phyloP scores from a whole-genome alignment of 371 early-diverging fungal genomes.

The Rhizomucor pusillus region DNA sequence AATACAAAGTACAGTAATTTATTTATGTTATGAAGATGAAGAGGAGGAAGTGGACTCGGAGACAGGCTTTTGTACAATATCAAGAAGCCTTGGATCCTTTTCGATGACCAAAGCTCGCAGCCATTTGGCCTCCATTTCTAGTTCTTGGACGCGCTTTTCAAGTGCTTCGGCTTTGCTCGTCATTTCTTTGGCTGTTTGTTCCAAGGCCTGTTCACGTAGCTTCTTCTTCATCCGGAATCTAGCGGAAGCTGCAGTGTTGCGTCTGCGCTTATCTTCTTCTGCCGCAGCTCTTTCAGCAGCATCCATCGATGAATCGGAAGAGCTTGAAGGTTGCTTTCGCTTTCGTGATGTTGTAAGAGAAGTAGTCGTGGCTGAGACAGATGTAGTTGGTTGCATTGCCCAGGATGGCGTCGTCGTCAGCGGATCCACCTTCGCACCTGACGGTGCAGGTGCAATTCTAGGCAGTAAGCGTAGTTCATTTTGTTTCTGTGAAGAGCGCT shows the following conservation, averaged over 20 bases:
- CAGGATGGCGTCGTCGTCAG: neutral
- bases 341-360: slow-evolving; percentile 5
- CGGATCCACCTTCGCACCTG: neutral
- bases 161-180: slow-evolving; percentile 67
- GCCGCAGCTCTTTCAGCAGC: slow-evolving; percentile 26
- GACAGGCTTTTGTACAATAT: no score
- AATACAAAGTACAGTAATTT: no score
- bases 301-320: slow-evolving; percentile 7
- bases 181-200: slow-evolving; percentile 83
- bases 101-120: slow-evolving; percentile 83
- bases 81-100: slow-evolving; percentile 42
- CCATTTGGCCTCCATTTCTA: slow-evolving; percentile 93
- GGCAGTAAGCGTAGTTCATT: slow-evolving; percentile 17
- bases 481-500: slow-evolving; percentile 4
- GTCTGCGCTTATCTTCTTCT: slow-evolving; percentile 85
- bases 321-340: slow-evolving; percentile 6
- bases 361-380: slow-evolving; percentile 5
- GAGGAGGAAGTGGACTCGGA: no score
- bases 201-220: slow-evolving; percentile 80
- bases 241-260: slow-evolving; percentile 95
- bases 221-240: slow-evolving; percentile 95
- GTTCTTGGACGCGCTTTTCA: slow-evolving; percentile 73
- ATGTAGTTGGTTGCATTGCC: neutral
- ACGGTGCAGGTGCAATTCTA: slow-evolving; percentile 38
- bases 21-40: no score